Evolutionary conservation across 129 eudicot species (phyloP).

Genomic region (Cynara cardunculus): DNA sequence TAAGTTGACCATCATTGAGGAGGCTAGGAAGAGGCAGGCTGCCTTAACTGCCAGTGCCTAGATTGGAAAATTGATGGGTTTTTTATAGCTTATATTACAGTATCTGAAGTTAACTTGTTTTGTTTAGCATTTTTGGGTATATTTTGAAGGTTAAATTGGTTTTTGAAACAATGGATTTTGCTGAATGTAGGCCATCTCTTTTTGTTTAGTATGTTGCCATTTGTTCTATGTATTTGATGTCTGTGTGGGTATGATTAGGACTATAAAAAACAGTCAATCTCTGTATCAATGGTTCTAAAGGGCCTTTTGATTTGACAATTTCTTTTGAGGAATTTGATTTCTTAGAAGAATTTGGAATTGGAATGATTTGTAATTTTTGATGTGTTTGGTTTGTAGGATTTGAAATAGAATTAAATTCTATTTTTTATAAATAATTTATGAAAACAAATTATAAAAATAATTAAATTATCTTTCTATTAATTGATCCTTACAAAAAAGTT

Average conservation of each 20-base stretch:
- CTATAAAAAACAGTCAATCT: no score
- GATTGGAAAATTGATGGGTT: not conserved
- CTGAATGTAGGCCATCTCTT: not conserved
- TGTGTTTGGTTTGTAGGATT: no score
- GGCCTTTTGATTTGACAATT: no score
- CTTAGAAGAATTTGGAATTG: no score
- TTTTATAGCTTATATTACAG: not conserved
- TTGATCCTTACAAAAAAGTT: no score
- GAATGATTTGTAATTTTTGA: no score
- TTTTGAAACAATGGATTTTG: not conserved
- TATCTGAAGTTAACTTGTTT: not conserved
- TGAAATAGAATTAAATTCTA: no score
- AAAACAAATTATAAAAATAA: no score
- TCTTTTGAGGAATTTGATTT: no score
- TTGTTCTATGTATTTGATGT: not conserved
- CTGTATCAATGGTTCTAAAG: no score
- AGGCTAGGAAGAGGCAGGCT: conserved; percentile 56
- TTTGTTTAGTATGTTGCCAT: not conserved
- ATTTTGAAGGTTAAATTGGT: not conserved
- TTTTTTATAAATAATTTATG: no score
- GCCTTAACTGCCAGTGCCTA: conserved; percentile 32
- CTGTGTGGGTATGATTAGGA: not conserved
- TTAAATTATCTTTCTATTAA: no score
- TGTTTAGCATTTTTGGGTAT: not conserved
- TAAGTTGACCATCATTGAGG: conserved; percentile 52